These are phyloP conservation scores for Talaromyces sp. DNA, from an alignment of 2,329 filamentous ascomycete genomes.

Conservation along the genomic window DNA sequence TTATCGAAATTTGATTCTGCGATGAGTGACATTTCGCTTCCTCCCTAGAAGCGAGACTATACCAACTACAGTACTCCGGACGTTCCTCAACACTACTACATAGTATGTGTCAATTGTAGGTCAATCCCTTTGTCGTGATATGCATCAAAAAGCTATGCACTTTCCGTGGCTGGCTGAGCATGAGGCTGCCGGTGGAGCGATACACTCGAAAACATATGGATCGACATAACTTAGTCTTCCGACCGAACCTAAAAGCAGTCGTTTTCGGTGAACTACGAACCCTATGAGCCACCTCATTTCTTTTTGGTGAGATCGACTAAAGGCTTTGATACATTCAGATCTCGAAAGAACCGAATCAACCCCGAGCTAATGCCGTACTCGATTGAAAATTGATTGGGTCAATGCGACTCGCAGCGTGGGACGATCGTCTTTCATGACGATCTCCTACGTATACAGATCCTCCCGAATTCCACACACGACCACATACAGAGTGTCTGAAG, in stretches of 20 bases:
- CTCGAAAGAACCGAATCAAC: background rate
- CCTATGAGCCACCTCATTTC: background rate
- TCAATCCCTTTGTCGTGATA: background rate
- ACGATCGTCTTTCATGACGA: background rate
- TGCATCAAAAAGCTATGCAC: background rate
- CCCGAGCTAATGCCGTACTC: background rate
- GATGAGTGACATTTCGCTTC: background rate
- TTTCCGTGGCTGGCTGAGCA: background rate
- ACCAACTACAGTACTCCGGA: background rate
- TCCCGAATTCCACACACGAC: background rate
- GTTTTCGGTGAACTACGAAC: background rate
- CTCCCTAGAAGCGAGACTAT: background rate
- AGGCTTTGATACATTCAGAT: background rate
- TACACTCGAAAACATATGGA: background rate
- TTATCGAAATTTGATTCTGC: too few species aligned
- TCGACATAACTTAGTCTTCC: background rate
- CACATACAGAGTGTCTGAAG: background rate
- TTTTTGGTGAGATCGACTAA: background rate
- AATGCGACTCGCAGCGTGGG: background rate
- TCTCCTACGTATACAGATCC: background rate
- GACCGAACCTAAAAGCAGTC: background rate
- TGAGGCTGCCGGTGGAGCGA: background rate
- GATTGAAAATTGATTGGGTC: background rate
- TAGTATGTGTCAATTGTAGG: too few species aligned
- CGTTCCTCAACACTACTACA: background rate